These are phyloP conservation scores for Amanita exitialis DNA, from an alignment of 768 basidiomycete species.

Conservation along the genomic window DNA sequence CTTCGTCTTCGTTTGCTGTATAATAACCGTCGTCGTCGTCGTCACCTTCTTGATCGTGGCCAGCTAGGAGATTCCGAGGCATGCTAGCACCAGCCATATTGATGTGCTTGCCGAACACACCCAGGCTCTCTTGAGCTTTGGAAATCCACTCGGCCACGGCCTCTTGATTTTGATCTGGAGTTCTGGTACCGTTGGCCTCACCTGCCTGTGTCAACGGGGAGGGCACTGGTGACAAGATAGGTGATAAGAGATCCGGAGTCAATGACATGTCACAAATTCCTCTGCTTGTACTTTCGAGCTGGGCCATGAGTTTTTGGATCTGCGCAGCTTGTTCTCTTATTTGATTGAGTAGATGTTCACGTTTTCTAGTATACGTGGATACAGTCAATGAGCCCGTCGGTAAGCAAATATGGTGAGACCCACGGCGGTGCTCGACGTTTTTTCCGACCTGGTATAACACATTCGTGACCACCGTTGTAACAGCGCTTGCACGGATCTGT, in stretches of 20 bases:
- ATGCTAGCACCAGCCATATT: constrained; percentile 48
- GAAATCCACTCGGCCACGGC: constrained; percentile 72
- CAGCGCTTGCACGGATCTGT: constrained; percentile 73
- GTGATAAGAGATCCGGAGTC: constrained; percentile 12
- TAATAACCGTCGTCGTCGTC: constrained; percentile 30
- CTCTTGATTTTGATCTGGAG: constrained; percentile 24
- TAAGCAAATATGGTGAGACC: constrained; percentile 15
- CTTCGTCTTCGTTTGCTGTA: constrained; percentile 22
- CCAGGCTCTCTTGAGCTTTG: constrained; percentile 58
- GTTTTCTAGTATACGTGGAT: constrained; percentile 41
- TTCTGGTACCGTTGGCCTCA: background rate
- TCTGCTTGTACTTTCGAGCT: constrained; percentile 42
- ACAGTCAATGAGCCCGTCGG: background rate
- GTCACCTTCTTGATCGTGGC: constrained; percentile 32
- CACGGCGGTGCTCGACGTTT: constrained; percentile 74
- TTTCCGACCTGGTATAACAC: constrained; percentile 76
- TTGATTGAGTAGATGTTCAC: constrained; percentile 67
- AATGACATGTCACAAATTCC: constrained; percentile 10
- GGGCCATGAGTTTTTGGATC: constrained; percentile 62
- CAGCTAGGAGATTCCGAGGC: constrained; percentile 39
- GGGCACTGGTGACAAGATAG: constrained; percentile 10
- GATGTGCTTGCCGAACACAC: constrained; percentile 59
- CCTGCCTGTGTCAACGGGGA: background rate
- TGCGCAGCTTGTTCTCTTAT: constrained; percentile 67
- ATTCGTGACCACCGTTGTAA: constrained; percentile 59